A percentile compares a stretch with the other conserved stretches of the same genome.
Evolutionary conservation across 805 yeast genomes (phyloP).

Genomic region (Brettanomyces sp.): DNA sequence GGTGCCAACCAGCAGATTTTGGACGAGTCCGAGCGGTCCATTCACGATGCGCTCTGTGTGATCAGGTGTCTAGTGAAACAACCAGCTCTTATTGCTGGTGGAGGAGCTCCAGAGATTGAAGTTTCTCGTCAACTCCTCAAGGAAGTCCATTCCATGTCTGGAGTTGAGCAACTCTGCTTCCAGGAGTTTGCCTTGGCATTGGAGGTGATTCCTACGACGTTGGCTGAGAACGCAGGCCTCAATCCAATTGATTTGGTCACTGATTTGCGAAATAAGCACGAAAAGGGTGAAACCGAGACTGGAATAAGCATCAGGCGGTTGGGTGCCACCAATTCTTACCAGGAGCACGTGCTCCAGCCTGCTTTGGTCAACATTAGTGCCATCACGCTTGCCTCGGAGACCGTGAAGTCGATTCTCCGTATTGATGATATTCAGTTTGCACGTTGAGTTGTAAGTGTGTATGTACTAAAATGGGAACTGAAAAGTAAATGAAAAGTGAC

Average conservation of each 20-base stretch:
- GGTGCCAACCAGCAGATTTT: conserved; percentile 88
- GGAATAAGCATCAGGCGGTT: conserved; percentile 93
- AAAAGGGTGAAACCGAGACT: conserved; percentile 82
- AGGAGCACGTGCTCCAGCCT: conserved; percentile 95
- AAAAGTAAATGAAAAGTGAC: no score
- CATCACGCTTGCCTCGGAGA: conserved; percentile 88
- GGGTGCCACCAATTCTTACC: conserved; percentile 82
- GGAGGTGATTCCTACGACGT: conserved; percentile 87
- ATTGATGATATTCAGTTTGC: conserved; percentile 92
- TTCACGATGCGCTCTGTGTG: conserved; percentile 97
- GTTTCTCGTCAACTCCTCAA: conserved; percentile 64
- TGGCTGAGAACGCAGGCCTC: conserved; percentile 93
- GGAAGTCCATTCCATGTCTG: conserved; percentile 65
- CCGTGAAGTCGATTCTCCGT: conserved; percentile 90
- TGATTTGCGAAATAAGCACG: conserved; percentile 85
- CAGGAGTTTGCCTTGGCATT: conserved; percentile 86
- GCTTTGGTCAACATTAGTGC: conserved; percentile 92
- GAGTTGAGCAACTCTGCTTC: conserved; percentile 86
- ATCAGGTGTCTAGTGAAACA: conserved; percentile 80
- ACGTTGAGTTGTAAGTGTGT: no score
- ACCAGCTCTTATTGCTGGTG: conserved; percentile 91
- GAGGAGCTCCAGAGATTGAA: conserved; percentile 97
- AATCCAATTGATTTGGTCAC: conserved; percentile 88
- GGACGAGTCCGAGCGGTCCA: conserved; percentile 94
- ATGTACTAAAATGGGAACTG: no score